Evolutionary conservation across 441 rosid genomes (phyloP), one percentile per base, ranked within the genome.

Genomic region (Bocquillonia castaneifolia): DNA sequence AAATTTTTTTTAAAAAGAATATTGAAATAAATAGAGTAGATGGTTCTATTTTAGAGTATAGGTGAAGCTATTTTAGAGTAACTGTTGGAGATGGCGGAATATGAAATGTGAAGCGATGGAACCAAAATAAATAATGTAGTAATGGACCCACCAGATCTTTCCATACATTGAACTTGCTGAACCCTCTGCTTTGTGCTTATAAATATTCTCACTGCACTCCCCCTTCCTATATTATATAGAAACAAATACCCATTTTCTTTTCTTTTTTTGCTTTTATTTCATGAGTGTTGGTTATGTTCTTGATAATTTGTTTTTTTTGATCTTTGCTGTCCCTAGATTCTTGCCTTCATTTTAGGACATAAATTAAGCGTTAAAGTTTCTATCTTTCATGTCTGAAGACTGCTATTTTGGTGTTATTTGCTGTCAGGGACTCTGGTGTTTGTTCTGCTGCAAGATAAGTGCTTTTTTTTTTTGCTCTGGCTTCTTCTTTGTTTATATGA

Each of bases 101-200:
- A 13, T 28, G 31, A 32, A 18, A 6, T 6, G 18, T 6, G 50
- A 45, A 45, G 50, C 6, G 17, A 45, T 45, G 32, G 48, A 51
- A 37, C 53, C 54, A 59, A 70, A 66, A 59, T 37, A 59, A 64
- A 55, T 12, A 25, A 60, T 51, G 68, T 60, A 32, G 12, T 0
- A 23, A 31, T 68, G 78, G 78, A 71, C 75, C 74, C 75, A 64
- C 72, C 53, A 18, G 72, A 72, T 72, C 69, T 51, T 44, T 36
- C 54, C 66, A 78, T 78, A 64, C 82, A 78, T 71, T 78, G 81
- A 81, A 81, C 76, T 80, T 67, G 59, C 50, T 31, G 32, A 40
- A 53, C 47, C 47, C 13, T 45, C 20, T 23, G 1, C 13, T 45
- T 14, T 23, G 1, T 40, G 10, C 12, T 17, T 45, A 25, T 3